Evolutionary conservation across 306 rosid genomes (phyloP).

Genomic region (Arachis hypogaea): DNA sequence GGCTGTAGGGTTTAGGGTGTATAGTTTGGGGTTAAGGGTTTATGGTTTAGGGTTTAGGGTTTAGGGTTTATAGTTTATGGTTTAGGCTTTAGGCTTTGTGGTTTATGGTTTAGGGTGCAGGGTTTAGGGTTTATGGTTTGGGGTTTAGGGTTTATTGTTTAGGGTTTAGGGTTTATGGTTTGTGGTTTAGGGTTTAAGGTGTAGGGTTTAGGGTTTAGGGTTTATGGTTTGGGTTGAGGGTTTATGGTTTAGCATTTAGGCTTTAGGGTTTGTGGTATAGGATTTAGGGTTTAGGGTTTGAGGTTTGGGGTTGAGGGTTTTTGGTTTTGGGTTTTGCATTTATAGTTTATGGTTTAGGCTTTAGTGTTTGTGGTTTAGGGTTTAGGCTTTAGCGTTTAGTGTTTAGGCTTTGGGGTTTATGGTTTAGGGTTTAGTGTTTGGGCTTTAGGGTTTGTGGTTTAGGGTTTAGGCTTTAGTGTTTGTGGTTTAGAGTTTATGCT

Average conservation of each 20-base stretch:
- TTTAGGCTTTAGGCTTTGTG: slow-evolving; percentile 8
- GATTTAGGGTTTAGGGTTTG: slow-evolving; percentile 32
- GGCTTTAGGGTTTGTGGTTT: slow-evolving; percentile 18
- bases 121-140: slow-evolving; percentile 26
- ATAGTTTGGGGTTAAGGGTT: neutral
- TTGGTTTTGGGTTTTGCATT: slow-evolving; percentile 15
- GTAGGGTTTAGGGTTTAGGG: neutral
- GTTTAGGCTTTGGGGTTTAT: slow-evolving; percentile 21
- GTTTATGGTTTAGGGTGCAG: slow-evolving; percentile 9
- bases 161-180: slow-evolving; percentile 26
- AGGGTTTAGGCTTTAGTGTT: slow-evolving; percentile 24
- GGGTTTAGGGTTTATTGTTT: slow-evolving; percentile 19
- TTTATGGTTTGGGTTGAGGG: neutral
- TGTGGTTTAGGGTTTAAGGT: slow-evolving; percentile 6
- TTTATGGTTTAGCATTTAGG: slow-evolving; percentile 6
- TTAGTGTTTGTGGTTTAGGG: slow-evolving; percentile 31
- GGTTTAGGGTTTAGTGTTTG: slow-evolving; percentile 33
- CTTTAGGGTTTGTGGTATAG: slow-evolving; percentile 12
- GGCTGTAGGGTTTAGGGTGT: slow-evolving; percentile 20
- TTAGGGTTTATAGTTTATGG: neutral
- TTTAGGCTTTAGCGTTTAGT: slow-evolving; percentile 34
- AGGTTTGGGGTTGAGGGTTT: slow-evolving; percentile 21
- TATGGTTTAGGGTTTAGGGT: neutral
- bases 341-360: slow-evolving; percentile 33
- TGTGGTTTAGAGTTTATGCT: neutral